Evolutionary conservation across 805 yeast species (phyloP).

Genomic region (Lachancea lanzarotensis): DNA sequence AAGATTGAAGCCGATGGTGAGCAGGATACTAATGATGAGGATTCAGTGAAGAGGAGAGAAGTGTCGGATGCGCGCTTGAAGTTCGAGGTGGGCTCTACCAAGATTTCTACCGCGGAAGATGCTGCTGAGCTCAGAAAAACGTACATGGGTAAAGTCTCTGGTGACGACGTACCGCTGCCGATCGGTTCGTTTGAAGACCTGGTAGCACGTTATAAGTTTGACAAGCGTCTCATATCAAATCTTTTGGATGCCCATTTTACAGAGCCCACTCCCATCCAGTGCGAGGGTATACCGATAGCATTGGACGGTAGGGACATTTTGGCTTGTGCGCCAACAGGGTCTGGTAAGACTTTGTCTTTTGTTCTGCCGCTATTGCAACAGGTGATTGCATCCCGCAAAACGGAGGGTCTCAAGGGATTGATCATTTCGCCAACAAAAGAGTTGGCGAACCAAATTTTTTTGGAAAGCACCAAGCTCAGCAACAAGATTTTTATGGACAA

Average conservation of each 20-base stretch:
- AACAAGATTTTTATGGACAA: conserved; percentile 37
- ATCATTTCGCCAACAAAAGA: conserved; percentile 93
- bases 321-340: conserved; percentile 97
- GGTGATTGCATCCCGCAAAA: conserved; percentile 28
- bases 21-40: conserved; percentile 1
- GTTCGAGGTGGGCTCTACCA: conserved; percentile 32
- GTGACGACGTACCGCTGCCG: conserved; percentile 85
- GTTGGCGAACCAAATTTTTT: conserved; percentile 77
- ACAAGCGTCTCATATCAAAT: conserved; percentile 48
- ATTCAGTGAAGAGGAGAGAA: neutral
- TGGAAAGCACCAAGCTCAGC: conserved; percentile 57
- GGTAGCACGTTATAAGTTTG: conserved; percentile 57
- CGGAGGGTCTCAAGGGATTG: conserved; percentile 58
- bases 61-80: neutral
- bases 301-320: conserved; percentile 67
- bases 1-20: conserved; percentile 23
- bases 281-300: conserved; percentile 78
- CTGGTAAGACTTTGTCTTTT: conserved; percentile 93
- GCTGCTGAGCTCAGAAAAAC: conserved; percentile 56
- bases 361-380: conserved; percentile 72
- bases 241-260: conserved; percentile 63
- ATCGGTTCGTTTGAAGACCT: conserved; percentile 85
- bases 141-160: conserved; percentile 64
- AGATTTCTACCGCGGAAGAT: conserved; percentile 48
- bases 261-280: conserved; percentile 89